Conservation (phyloP, 768 basidiomycete genomes). For the Zangia roseola region DNA sequence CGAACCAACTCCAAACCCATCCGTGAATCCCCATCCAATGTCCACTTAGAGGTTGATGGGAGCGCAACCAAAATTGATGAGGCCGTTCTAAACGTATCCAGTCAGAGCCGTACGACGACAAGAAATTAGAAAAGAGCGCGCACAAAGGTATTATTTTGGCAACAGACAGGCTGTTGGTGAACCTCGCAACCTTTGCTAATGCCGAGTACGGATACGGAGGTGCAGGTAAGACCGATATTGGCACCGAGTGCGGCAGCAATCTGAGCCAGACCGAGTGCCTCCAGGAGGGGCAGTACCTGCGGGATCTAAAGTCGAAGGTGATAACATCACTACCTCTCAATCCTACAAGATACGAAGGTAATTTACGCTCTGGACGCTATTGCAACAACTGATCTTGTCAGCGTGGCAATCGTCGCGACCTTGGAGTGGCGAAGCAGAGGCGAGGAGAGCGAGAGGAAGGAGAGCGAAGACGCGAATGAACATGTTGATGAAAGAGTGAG, state of each 20-base stretch:
- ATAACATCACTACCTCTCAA: no score
- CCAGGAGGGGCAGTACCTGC: background rate
- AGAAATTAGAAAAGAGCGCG: background rate
- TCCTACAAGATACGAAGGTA: no score
- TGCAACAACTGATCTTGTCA: slow-evolving; percentile 11
- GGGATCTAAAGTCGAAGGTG: no score
- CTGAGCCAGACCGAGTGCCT: background rate
- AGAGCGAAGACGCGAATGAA: slow-evolving; percentile 17
- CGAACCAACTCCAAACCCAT: background rate
- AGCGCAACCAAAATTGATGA: slow-evolving; percentile 3
- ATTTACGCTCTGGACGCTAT: no score
- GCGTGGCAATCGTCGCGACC: slow-evolving; percentile 10
- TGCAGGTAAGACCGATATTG: slow-evolving; percentile 10
- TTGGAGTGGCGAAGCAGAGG: slow-evolving; percentile 6
- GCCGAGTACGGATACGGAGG: slow-evolving; percentile 1
- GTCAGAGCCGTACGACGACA: no score
- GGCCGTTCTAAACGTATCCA: background rate
- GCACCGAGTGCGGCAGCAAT: background rate
- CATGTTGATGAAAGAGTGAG: background rate
- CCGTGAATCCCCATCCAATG: background rate
- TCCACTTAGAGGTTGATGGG: background rate
- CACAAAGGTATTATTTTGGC: background rate
- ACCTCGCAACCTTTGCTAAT: slow-evolving; percentile 2
- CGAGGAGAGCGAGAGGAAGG: slow-evolving; percentile 13
- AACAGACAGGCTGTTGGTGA: slow-evolving; percentile 9